Evolutionary conservation across 1,284 basidiomycete genomes (phyloP), one percentile per base, ranked within the genome.

Genomic region (Ceraceosorus guamensis): DNA sequence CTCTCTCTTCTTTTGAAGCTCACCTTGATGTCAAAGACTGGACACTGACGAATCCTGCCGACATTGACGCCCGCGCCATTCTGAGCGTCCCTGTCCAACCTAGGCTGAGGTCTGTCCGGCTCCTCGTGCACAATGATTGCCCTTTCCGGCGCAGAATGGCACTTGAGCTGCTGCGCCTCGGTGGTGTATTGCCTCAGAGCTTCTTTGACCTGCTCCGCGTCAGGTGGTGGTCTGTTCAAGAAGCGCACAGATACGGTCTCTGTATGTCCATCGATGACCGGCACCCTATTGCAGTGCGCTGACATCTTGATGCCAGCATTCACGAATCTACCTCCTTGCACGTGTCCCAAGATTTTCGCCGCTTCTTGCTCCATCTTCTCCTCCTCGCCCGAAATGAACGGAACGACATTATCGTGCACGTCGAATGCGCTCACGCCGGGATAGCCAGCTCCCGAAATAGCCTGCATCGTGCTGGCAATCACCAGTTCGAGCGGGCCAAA

Each of bases 361-460:
- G 89, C 87, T 79, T 99, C 93, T 91, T 91, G 96, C 77, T 99
- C 93, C 64, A 98, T 92, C 79, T 98, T 99, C 70, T 84, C 83
- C 76, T 99, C 93, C 61, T 79, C 79, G 43, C 92, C 90, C 41
- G 83, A 79, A 77, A 99, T 98, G 79, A 88, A 87, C 1, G 93
- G 93, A 2, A 99, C 87, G 75, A 99, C 82, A 79, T 99, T 98
- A 80, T 97, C 95, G 65, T 96, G 75, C 74, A 97, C 91, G 78
- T 98, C 95, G 57, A 99, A 82, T 54, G 83, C 83, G 44, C 90
- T 80, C 0, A 97, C 86, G 52, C 95, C 95, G 1, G 95, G 95
- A 80, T 98, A 99, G 32, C 95, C 95, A 0, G 85, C 91, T 46
- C 95, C 95, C 0, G 89, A 92, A 78, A 98, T 93, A 59, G 95